These are phyloP conservation scores for Zygoascus flipseniorum DNA, from an alignment of 805 yeast species.

Conservation along the genomic window DNA sequence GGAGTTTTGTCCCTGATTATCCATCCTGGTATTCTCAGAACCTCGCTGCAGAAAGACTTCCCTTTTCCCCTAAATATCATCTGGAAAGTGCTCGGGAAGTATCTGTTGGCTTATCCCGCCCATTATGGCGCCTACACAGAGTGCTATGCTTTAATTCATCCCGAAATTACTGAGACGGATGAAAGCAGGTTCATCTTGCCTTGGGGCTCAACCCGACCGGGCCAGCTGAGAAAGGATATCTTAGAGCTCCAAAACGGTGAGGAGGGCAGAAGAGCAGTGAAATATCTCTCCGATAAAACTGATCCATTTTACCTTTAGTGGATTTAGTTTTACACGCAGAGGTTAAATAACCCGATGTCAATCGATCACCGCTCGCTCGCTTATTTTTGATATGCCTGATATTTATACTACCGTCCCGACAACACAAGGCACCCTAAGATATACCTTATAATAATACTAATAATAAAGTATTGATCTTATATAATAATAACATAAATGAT, in stretches of 20 bases:
- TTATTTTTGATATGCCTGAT: no score
- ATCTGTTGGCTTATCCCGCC: slow-evolving; percentile 15
- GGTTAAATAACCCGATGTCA: no score
- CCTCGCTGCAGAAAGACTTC: slow-evolving; percentile 29
- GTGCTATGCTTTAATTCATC: slow-evolving; percentile 36
- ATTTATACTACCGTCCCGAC: no score
- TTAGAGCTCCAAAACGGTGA: not conserved
- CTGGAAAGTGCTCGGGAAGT: slow-evolving; percentile 8
- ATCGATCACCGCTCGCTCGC: no score
- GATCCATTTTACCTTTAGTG: not conserved
- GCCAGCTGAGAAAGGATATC: not conserved
- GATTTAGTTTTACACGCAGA: no score
- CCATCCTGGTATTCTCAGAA: slow-evolving; percentile 36
- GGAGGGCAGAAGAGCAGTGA: not conserved
- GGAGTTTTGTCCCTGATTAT: slow-evolving; percentile 28
- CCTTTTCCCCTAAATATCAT: not conserved
- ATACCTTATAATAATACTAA: no score
- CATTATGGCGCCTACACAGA: slow-evolving; percentile 38
- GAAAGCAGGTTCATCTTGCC: not conserved
- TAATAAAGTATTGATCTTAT: no score
- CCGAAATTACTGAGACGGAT: slow-evolving; percentile 28
- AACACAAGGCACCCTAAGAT: no score
- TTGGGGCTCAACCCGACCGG: not conserved
- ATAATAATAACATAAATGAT: no score
- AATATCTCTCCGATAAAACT: not conserved